Base-by-base conservation (phyloP, 139 green algal species). In the Picochlorum sp. region DNA sequence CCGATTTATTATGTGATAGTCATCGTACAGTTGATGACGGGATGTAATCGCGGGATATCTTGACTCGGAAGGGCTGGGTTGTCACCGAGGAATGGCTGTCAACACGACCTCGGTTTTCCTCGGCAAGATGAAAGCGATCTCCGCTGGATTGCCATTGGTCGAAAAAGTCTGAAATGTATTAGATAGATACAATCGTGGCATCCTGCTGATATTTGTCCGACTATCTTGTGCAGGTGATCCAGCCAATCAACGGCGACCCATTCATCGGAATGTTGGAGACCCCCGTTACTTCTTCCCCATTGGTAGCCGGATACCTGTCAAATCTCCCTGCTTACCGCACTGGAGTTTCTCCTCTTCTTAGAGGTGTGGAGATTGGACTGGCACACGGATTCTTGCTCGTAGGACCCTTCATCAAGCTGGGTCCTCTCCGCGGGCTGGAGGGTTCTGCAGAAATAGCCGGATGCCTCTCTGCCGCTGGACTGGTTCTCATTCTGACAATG, bases 251-350 rank as follows among this genome's bases (percentile, higher is more conserved):
- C 64, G 88, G 86, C 58, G 90, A 97, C 57, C 90, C 90, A 39
- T 97, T 96, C 73, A 90, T 97, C 56, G 89, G 91, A 63, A 91
- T 91, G 76, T 68, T 97, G 54, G 91, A 97, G 86, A 97, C 90
- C 43, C 90, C 90, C 25, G 85, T 97, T 26, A 97, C 90, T 39
- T 96, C 88, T 33, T 65, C 86, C 26, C 88, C 91, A 33, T 63
- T 91, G 36, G 88, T 99, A 0, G 84, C 87, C 6, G 74, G 26
- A 63, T 99, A 84, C 83, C 80, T 99, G 36, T 93, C 81, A 63
- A 93, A 91, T 78, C 82, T 99, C 59, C 93, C 93, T 53, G 93
- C 89, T 33, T 98, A 99, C 83, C 81, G 90, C 50, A 76, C 81
- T 49, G 83, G 81, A 35, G 93, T 98, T 33, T 80, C 85, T 30